Evolutionary conservation across 2,329 filamentous ascomycete species (phyloP), one percentile per base, ranked within the genome.

Genomic region (Sclerotinia minor): DNA sequence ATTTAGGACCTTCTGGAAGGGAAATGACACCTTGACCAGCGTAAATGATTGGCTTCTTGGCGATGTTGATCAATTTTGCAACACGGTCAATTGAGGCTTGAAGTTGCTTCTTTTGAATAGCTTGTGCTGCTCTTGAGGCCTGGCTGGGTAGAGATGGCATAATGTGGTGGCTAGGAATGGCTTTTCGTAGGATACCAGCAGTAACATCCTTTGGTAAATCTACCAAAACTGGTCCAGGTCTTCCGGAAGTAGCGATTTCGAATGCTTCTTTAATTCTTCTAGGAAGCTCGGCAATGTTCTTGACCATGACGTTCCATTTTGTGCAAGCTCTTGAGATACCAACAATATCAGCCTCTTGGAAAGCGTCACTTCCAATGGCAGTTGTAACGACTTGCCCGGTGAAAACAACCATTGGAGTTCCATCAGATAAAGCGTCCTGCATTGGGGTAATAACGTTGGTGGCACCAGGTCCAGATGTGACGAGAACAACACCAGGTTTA

Each of bases 231-330:
- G 95, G 95, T 32, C 95, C 95, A 19, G 95, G 95, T 60, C 95
- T 88, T 69, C 95, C 95, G 75, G 90, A 95, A 53, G 92, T 98
- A 52, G 95, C 95, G 77, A 98, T 98, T 81, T 98, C 94, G 77
- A 98, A 98, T 60, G 95, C 95, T 82, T 98, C 95, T 79, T 97
- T 97, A 77, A 98, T 98, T 72, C 94, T 87, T 75, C 92, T 88
- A 63, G 95, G 95, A 67, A 99, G 84, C 81, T 99, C 95, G 63
- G 92, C 93, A 67, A 97, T 89, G 79, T 90, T 94, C 85, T 96
- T 97, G 60, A 97, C 92, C 93, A 98, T 96, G 69, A 96, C 92
- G 76, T 98, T 98, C 95, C 95, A 99, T 83, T 98, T 98, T 74
- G 94, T 97, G 84, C 94, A 97, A 26, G 94, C 89, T 76, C 94